Evolutionary conservation across 2,329 filamentous ascomycete genomes (phyloP).

Genomic region (Pseudocercospora fijiensis): DNA sequence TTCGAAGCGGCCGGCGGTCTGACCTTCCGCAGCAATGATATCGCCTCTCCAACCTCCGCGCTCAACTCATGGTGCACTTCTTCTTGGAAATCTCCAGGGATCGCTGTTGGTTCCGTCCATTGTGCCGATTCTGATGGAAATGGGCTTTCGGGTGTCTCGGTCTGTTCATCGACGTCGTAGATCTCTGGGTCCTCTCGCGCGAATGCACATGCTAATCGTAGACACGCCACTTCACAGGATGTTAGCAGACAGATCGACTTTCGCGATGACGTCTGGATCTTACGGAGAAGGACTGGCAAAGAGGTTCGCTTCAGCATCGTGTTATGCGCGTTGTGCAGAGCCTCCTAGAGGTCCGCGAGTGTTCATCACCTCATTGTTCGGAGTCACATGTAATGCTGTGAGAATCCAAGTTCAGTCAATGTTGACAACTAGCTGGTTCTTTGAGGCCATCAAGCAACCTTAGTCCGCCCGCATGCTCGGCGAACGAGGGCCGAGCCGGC

Average conservation of each 20-base stretch:
- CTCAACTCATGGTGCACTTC: slow-evolving; percentile 12
- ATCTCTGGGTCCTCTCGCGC: slow-evolving; percentile 17
- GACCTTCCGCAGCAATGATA: slow-evolving; percentile 43
- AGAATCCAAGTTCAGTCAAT: neutral
- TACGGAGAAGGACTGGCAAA: slow-evolving; percentile 20
- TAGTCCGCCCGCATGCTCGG: neutral
- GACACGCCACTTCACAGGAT: slow-evolving; percentile 18
- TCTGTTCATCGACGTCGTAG: slow-evolving; percentile 14
- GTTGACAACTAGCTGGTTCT: slow-evolving; percentile 6
- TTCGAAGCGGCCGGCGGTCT: slow-evolving; percentile 43
- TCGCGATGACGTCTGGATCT: neutral
- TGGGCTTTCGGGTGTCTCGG: slow-evolving; percentile 10
- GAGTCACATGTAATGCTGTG: neutral
- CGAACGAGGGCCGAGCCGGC: neutral
- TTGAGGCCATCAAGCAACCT: neutral
- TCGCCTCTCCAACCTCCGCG: slow-evolving; percentile 41
- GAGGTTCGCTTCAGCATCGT: slow-evolving; percentile 15
- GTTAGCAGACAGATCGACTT: neutral
- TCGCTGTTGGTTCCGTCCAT: slow-evolving; percentile 8
- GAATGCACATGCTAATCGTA: slow-evolving; percentile 20
- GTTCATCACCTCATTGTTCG: neutral
- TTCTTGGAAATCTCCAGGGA: slow-evolving; percentile 2
- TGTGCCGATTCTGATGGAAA: slow-evolving; percentile 10
- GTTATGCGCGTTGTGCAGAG: neutral
- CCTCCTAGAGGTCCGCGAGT: neutral